Conservation (phyloP, 2,329 filamentous ascomycete species). For the Ascomycota sp. region DNA sequence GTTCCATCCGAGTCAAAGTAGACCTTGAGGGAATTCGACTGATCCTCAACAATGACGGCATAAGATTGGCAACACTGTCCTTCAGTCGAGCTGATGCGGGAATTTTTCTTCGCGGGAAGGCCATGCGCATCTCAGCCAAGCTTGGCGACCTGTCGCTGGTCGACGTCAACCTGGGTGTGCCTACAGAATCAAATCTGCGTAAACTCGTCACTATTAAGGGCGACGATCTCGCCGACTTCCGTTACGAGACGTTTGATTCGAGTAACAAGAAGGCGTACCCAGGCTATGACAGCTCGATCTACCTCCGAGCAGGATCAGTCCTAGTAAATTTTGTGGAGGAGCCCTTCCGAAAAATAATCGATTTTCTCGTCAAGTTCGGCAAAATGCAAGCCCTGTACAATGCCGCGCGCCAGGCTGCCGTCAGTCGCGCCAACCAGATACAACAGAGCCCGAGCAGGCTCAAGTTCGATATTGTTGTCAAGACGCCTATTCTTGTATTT, state of each 20-base stretch:
- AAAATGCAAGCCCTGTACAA: constrained; percentile 99
- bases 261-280: constrained; percentile 51
- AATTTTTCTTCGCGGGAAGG: constrained; percentile 64
- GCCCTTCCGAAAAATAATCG: constrained; percentile 92
- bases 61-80: constrained; percentile 75
- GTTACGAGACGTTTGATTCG: constrained; percentile 84
- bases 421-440: constrained; percentile 78
- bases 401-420: constrained; percentile 78
- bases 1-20: constrained; percentile 81
- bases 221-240: constrained; percentile 85
- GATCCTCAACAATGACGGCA: constrained; percentile 92
- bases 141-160: constrained; percentile 73
- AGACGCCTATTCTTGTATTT: constrained; percentile 90
- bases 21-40: constrained; percentile 82
- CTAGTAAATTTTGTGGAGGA: constrained; percentile 95
- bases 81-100: constrained; percentile 82
- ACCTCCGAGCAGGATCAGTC: constrained; percentile 74
- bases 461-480: constrained; percentile 82
- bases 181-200: constrained; percentile 57
- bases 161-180: constrained; percentile 77
- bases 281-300: constrained; percentile 83
- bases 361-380: constrained; percentile 94
- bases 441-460: constrained; percentile 78
- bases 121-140: constrained; percentile 69
- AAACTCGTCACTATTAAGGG: constrained; percentile 87